Percentiles rank a stretch among this genome's conserved stretches.
These are phyloP conservation scores for Penicillium sp. DNA, from an alignment of 2,329 filamentous ascomycete genomes.

Conservation along the genomic window DNA sequence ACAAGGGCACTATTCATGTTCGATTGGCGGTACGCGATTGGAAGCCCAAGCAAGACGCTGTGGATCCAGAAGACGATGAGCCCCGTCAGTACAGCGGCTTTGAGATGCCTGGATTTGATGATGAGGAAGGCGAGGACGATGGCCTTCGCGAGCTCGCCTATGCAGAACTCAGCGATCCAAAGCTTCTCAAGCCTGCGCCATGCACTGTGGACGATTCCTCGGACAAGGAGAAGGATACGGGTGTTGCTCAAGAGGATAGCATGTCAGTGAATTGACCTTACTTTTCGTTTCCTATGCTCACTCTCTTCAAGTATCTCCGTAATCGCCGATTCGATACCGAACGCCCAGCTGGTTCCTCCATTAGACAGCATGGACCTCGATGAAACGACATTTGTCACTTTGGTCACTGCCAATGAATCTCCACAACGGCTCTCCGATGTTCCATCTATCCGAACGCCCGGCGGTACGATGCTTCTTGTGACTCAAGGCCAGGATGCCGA, in stretches of 20 bases:
- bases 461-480: not conserved
- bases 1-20: constrained; percentile 59
- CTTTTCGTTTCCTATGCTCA: constrained; percentile 29
- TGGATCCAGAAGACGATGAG: constrained; percentile 57
- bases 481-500: constrained; percentile 11
- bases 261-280: constrained; percentile 41
- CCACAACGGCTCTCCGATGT: constrained; percentile 10
- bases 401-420: constrained; percentile 16
- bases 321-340: constrained; percentile 27
- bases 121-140: constrained; percentile 56
- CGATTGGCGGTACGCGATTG: constrained; percentile 70
- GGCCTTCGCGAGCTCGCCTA: constrained; percentile 63
- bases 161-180: constrained; percentile 66
- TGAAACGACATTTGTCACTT: constrained; percentile 22
- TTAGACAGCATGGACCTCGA: constrained; percentile 18
- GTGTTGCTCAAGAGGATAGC: constrained; percentile 33
- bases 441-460: constrained; percentile 11
- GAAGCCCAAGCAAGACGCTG: constrained; percentile 62
- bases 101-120: constrained; percentile 68
- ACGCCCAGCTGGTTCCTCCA: constrained; percentile 7
- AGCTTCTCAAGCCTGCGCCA: constrained; percentile 56
- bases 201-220: constrained; percentile 23
- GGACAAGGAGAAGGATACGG: constrained; percentile 7
- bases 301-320: constrained; percentile 30
- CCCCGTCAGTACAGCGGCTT: constrained; percentile 75